Conservation (phyloP, 129 eudicot species). For the Heracleum sosnowskyi region DNA sequence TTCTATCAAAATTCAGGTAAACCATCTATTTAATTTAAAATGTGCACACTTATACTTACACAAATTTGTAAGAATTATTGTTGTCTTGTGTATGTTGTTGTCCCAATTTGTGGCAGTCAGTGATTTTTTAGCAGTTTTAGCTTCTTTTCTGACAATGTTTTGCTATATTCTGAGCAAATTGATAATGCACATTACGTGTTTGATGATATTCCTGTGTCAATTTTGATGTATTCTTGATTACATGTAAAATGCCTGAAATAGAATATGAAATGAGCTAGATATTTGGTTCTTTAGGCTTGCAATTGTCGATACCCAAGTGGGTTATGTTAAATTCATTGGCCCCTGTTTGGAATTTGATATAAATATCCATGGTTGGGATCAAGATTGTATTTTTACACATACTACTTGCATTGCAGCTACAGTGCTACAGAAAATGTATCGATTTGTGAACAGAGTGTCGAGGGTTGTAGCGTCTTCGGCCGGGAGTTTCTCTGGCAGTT, state of each 20-base stretch:
- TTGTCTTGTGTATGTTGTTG: neutral
- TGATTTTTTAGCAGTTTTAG: too few relatives aligned
- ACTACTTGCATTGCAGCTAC: slow-evolving; percentile 14
- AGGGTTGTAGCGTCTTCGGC: slow-evolving; percentile 25
- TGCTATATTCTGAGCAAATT: neutral
- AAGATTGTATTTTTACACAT: neutral
- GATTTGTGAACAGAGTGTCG: slow-evolving; percentile 25
- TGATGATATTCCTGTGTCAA: neutral
- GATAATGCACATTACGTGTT: neutral
- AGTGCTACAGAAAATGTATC: slow-evolving; percentile 40
- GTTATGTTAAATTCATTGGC: neutral
- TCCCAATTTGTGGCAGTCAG: neutral
- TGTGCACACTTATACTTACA: neutral
- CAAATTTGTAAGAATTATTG: neutral
- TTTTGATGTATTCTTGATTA: neutral
- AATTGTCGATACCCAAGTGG: neutral
- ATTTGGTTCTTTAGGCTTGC: neutral
- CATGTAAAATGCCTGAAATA: neutral
- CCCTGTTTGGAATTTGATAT: neutral
- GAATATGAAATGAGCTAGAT: neutral
- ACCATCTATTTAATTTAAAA: neutral
- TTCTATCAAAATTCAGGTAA: neutral
- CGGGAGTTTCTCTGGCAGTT: slow-evolving; percentile 11
- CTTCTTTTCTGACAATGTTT: neutral
- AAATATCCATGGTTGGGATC: neutral